Evolutionary conservation across 2,329 filamentous ascomycete genomes (phyloP).

Genomic region (Pestalotiopsis fici): DNA sequence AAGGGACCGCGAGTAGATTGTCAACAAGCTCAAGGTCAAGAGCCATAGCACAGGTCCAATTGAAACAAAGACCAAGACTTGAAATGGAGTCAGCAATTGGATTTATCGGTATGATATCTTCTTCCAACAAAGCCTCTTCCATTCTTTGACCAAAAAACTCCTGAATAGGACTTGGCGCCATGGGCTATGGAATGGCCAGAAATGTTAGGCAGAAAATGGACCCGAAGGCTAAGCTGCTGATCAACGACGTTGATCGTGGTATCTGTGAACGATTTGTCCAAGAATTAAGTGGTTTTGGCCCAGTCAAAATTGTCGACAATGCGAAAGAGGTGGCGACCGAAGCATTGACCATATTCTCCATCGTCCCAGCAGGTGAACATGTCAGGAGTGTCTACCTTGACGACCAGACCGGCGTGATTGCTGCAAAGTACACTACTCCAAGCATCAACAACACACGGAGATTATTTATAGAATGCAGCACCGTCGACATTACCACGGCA

Average conservation of each 20-base stretch:
- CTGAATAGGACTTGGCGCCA: not conserved
- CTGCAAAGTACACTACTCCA: not conserved
- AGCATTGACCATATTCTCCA: not conserved
- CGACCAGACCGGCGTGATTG: not conserved
- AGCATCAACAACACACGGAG: not conserved
- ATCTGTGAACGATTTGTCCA: not conserved
- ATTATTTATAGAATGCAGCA: not conserved
- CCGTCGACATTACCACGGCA: not conserved
- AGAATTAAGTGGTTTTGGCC: not conserved
- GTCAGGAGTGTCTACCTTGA: not conserved
- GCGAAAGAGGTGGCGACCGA: not conserved
- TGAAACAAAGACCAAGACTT: not conserved
- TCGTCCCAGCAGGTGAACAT: not conserved
- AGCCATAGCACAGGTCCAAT: not conserved
- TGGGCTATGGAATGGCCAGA: not conserved
- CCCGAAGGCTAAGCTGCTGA: not conserved
- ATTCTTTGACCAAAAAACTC: not conserved
- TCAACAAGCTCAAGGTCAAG: not conserved
- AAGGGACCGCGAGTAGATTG: no score
- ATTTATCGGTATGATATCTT: not conserved
- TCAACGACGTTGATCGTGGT: not conserved
- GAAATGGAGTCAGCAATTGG: not conserved
- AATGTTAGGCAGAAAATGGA: not conserved
- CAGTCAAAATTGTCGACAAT: not conserved
- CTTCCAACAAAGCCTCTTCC: not conserved